Evolutionary conservation across 306 rosid genomes (phyloP).

Genomic region (Phaseolus lunatus): DNA sequence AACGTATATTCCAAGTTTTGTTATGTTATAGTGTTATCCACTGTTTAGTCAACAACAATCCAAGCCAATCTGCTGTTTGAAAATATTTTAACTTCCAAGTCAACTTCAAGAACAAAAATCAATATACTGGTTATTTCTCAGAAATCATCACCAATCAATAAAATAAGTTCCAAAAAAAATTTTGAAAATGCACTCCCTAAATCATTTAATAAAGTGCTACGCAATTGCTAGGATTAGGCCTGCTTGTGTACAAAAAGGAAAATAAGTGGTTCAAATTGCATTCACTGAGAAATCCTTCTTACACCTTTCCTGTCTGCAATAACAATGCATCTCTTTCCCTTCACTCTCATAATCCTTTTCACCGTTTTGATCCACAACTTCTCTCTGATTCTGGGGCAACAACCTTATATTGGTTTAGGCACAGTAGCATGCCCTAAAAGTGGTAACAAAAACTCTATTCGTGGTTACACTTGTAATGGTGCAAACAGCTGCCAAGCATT

Average conservation of each 20-base stretch:
- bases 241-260: conserved; percentile 1
- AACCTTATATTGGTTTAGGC: conserved; percentile 69
- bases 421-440: conserved; percentile 53
- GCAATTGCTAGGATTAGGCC: neutral
- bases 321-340: conserved; percentile 55
- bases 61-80: neutral
- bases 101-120: conserved; percentile 33
- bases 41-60: conserved; percentile 30
- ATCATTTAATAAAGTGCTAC: neutral
- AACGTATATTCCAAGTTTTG: conserved; percentile 8
- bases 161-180: conserved; percentile 6
- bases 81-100: conserved; percentile 25
- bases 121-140: conserved; percentile 24
- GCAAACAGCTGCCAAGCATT: conserved; percentile 70
- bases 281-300: neutral
- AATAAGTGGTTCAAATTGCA: neutral
- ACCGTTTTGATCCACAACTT: conserved; percentile 34
- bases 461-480: conserved; percentile 79
- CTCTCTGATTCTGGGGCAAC: conserved; percentile 63
- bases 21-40: neutral
- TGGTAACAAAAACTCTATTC: conserved; percentile 57
- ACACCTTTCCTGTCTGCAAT: conserved; percentile 27
- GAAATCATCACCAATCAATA: neutral
- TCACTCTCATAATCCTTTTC: conserved; percentile 40
- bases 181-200: neutral